Base-by-base conservation (phyloP, 768 basidiomycete genomes). In the Lentinula aciculospora region DNA sequence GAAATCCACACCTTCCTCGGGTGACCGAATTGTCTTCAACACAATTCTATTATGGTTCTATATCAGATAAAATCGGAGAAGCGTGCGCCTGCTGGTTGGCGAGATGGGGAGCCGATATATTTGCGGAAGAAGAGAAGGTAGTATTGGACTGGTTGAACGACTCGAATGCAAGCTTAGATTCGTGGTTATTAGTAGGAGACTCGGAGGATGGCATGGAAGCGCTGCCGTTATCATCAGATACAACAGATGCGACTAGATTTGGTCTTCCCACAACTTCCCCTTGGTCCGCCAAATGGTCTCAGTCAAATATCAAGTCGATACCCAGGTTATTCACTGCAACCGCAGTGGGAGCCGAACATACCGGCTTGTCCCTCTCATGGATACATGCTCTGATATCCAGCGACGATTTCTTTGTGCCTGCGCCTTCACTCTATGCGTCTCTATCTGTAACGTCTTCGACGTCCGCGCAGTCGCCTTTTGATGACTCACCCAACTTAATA, bases 1-100 rank as follows among this genome's bases (percentile, higher is more conserved):
- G 17, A 66, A 28, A 62, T 61, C 23, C 29, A 19, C 10, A 47
- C 27, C 48, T 42, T 21, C 19, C 53, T 29, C n/a, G 31, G 15
- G 15, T 31, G 28, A 8, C 40, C 7, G 67, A 19, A 65, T 59
- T 21, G 62, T 65, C 73, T 34, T 46, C 27, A 4, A 15, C 47
- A 32, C 25, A 19, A n/a, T 89, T 85, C 63, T 80, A 85, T 66
- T 96, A 97, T 65, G 94, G 94, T n/a, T 78, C 83, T n/a, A 77
- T 94, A 9, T 89, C 89, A 0, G 84, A 93, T 71, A 95, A 92
- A 73, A 91, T 97, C 57, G 94, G 94, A 12, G 93, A 96, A 70
- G 88, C 92, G 0, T 87, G 88, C 63, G 81, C 82, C 2, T 92
- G 89, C 68, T 98, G 94, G 93, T 75, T 97, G 17, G 80, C 86